phyloP scores from a whole-genome alignment of 352 stramenopile species.

The Phytophthora pini region DNA sequence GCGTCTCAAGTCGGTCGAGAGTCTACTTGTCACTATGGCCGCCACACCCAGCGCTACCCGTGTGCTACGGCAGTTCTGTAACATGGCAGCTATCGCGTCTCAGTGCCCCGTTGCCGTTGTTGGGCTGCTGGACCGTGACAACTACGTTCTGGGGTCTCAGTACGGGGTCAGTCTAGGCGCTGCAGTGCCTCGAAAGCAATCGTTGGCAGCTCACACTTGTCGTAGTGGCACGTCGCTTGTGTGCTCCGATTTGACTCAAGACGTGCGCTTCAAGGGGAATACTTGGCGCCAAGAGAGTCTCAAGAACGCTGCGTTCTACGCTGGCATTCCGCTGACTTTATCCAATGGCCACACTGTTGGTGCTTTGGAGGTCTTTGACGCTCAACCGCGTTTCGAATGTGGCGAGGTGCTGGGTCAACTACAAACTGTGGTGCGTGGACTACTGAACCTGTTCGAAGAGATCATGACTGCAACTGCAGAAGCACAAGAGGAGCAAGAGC shows the following conservation, averaged over 20 bases:
- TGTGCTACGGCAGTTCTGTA: constrained; percentile 71
- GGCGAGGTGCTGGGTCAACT: constrained; percentile 71
- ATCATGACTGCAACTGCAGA: constrained; percentile 51
- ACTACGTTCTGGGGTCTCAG: constrained; percentile 62
- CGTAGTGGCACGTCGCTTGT: constrained; percentile 66
- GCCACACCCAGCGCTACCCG: constrained; percentile 48
- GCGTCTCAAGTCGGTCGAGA: constrained; percentile 51
- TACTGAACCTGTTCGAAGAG: constrained; percentile 81
- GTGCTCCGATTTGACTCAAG: constrained; percentile 64
- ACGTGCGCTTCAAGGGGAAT: constrained; percentile 77
- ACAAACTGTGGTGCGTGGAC: constrained; percentile 71
- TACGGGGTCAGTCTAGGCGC: constrained; percentile 35
- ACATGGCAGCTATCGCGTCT: constrained; percentile 80
- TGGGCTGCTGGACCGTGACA: constrained; percentile 66
- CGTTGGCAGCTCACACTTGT: constrained; percentile 74
- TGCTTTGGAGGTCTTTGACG: constrained; percentile 75
- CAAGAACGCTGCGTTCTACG: constrained; percentile 68
- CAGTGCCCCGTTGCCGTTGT: constrained; percentile 71
- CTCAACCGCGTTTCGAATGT: constrained; percentile 58
- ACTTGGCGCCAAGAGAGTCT: constrained; percentile 57
- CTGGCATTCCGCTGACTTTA: constrained; percentile 79
- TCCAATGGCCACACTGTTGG: constrained; percentile 75
- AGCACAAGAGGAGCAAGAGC: constrained; percentile 22
- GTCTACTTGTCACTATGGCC: constrained; percentile 49
- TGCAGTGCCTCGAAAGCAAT: constrained; percentile 46